Base-by-base conservation (phyloP, 108 stramenopile species). In the Discostella stelligeroides region DNA sequence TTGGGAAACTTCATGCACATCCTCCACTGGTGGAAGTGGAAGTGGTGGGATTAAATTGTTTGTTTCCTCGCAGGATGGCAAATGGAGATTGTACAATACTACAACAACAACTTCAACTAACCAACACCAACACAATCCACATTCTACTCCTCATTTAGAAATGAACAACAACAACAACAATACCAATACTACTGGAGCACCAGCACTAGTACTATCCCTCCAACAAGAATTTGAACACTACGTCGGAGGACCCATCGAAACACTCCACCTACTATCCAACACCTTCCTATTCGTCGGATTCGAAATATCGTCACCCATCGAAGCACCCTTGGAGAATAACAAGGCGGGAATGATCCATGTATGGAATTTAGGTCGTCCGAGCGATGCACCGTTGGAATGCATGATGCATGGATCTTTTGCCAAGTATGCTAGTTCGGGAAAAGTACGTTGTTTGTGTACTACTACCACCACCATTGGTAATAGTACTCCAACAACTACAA, bases 51-150 rank as follows among this genome's bases (percentile, higher is more conserved):
- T 94, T 50, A 92, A 95, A 75, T 82, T 95, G 25, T 95, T 95
- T 62, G 87, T 91, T 7, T 89, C 89, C 6, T 75, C 70, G 12
- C 87, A 89, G 38, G 94, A 95, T 81, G 94, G 94, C 7, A 87
- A 85, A 58, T 95, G 94, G 94, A 72, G 94, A 38, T 75, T 95
- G 14, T 95, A 88, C 88, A 82, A 86, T 57, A 76, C 85, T 4
- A 70, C 75, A 1, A 58, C 76, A 15, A 56, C 67, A 15, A 61
- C 72, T 14, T 18, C 49, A 8, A 20, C 49, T 9, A 30, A 27
- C 49, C 23, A 30, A 27, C 10, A 25, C 28, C 28, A 4, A n/a
- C n/a, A n/a, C n/a, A n/a, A n/a, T n/a, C n/a, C n/a, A n/a, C n/a
- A n/a, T n/a, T n/a, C n/a, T n/a, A n/a, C n/a, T n/a, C n/a, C n/a